These are phyloP conservation scores for Steccherinum ochraceum DNA, from an alignment of 768 basidiomycete genomes.

Conservation along the genomic window DNA sequence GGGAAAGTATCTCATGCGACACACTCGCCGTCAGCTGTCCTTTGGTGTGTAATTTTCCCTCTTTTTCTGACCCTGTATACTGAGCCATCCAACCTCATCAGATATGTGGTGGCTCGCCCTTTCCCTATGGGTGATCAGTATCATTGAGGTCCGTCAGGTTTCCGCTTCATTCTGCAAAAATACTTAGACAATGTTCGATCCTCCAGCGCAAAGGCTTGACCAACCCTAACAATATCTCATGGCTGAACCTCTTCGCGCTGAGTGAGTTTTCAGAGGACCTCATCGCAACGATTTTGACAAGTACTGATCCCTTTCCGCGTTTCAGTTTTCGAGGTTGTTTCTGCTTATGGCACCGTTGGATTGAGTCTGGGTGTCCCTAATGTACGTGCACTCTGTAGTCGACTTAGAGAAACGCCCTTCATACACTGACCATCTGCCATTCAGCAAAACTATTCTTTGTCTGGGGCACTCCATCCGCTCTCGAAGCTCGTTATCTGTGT, in stretches of 20 bases:
- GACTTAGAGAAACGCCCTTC: too few species aligned
- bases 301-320: too few species aligned
- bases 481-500: conserved; percentile 83
- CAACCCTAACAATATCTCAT: conserved; percentile 43
- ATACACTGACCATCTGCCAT: too few species aligned
- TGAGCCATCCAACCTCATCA: conserved; percentile 20
- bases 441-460: conserved; percentile 77
- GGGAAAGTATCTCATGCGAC: conserved; percentile 33
- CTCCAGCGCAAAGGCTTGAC: conserved; percentile 54
- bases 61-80: conserved; percentile 1
- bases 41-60: conserved; percentile 29
- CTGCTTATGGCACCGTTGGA: conserved; percentile 85
- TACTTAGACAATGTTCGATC: background rate
- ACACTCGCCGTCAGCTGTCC: conserved; percentile 42
- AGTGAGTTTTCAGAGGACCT: conserved; percentile 34
- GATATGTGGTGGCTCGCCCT: conserved; percentile 97
- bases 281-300: background rate
- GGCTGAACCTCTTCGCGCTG: conserved; percentile 82
- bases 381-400: conserved; percentile 41
- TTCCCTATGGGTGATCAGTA: conserved; percentile 83
- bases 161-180: too few species aligned
- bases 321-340: conserved; percentile 78
- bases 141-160: conserved; percentile 73
- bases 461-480: conserved; percentile 68
- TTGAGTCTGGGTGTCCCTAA: conserved; percentile 76